Percentiles rank a stretch among this genome's conserved stretches.
phyloP scores from a whole-genome alignment of 768 basidiomycete species.

The Botryobasidium botryosum region DNA sequence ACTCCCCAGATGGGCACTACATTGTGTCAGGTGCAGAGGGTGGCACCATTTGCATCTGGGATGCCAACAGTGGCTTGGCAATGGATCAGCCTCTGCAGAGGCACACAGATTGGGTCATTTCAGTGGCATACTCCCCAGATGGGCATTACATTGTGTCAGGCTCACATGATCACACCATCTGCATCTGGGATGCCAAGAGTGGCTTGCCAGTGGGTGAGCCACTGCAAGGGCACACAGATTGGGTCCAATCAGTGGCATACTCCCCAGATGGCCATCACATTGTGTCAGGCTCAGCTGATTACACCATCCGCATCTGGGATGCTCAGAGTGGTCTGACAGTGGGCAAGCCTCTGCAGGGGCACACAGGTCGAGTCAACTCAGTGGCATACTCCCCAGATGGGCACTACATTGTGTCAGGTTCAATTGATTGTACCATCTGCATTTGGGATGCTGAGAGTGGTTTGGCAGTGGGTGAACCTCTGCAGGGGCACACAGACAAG shows the following conservation, averaged over 20 bases:
- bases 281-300: slow-evolving; percentile 1
- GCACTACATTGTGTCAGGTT: slow-evolving; percentile 23
- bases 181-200: neutral
- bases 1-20: slow-evolving; percentile 26
- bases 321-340: neutral
- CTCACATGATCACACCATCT: neutral
- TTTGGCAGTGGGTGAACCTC: slow-evolving; percentile 9
- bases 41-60: slow-evolving; percentile 29
- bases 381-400: neutral
- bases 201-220: neutral
- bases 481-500: neutral
- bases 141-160: neutral
- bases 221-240: neutral
- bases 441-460: slow-evolving; percentile 30
- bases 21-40: slow-evolving; percentile 27
- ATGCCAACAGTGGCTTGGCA: too few relatives aligned
- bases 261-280: slow-evolving; percentile 3
- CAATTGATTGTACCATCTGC: slow-evolving; percentile 26
- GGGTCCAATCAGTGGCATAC: slow-evolving; percentile 2
- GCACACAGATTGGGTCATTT: slow-evolving; percentile 1
- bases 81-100: neutral
- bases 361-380: neutral
- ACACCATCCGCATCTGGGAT: neutral
- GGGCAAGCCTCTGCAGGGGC: neutral
- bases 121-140: slow-evolving; percentile 6